These are phyloP conservation scores for Tricholoma sp. DNA, from an alignment of 768 basidiomycete species.

Conservation along the genomic window DNA sequence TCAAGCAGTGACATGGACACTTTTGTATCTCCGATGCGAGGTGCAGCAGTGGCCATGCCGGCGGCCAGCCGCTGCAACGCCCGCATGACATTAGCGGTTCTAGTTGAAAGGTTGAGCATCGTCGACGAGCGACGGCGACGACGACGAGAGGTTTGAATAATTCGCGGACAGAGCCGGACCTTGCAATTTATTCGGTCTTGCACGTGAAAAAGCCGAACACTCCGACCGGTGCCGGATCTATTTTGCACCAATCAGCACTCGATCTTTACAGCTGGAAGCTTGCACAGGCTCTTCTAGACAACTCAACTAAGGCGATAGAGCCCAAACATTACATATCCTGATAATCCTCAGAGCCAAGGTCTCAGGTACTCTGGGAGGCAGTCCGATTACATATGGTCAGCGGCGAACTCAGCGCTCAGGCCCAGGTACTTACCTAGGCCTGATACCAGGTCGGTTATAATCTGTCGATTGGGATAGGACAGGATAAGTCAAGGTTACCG, in stretches of 20 bases:
- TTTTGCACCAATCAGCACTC: conserved; percentile 26
- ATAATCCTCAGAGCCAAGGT: no score
- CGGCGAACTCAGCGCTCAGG: conserved; percentile 2
- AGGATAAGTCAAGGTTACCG: no score
- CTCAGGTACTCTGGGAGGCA: no score
- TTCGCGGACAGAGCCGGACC: conserved; percentile 19
- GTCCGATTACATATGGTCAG: no score
- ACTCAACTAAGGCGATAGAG: no score
- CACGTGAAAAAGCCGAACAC: conserved; percentile 32
- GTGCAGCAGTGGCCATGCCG: conserved; percentile 78
- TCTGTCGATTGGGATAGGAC: no score
- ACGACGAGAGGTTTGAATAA: conserved; percentile 12
- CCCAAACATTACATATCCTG: no score
- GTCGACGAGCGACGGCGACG: conserved; percentile 33
- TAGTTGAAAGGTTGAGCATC: conserved; percentile 60
- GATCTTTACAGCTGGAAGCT: no score
- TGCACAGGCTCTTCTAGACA: conserved; percentile 6
- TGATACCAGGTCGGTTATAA: conserved; percentile 4
- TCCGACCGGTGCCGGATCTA: neutral
- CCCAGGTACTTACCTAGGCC: no score
- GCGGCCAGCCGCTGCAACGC: conserved; percentile 48
- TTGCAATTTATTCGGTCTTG: conserved; percentile 32
- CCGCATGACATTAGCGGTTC: conserved; percentile 50
- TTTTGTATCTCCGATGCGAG: conserved; percentile 85
- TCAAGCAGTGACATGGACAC: conserved; percentile 87